Evolutionary conservation across 768 basidiomycete species (phyloP), one percentile per base, ranked within the genome.

Genomic region (Leccinum longicurvipes): DNA sequence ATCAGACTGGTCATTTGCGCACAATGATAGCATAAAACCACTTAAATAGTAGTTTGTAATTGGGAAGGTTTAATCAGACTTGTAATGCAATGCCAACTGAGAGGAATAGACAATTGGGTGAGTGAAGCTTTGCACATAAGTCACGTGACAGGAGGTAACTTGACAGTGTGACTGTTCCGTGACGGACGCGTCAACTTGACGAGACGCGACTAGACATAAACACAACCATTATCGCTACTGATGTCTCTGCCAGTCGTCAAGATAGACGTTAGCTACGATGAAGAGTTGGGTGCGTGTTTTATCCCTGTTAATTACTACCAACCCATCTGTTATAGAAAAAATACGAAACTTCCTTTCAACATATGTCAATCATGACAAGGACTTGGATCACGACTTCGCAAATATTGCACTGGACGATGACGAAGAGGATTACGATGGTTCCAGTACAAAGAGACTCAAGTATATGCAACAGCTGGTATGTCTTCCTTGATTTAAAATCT

Each of bases 381-480:
- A 91, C 63, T 72, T 92, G 50, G 79, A 80, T 44, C 74, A 74
- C 47, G 82, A 82, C 58, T 79, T 93, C 53, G 88, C 85, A 31
- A 82, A 83, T 66, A 85, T 94, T 69, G 82, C 81, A 53, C 79
- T 92, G 42, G 77, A 79, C 44, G 86, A 83, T 46, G 73, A 74
- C 55, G 73, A 76, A 19, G 61, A 76, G 3, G 48, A 74, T 51
- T 66, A 55, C 25, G 64, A 67, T 47, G 60, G 67, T 36, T 56
- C 69, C 4, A 73, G 77, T 57, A 71, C 63, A 44, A 77, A 72
- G 52, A 72, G 77, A 34, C 61, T 83, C 21, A 95, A 94, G 73
- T 97, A 97, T 70, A 87, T 91, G 80, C 74, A 79, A 25, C 89
- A 91, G 64, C 75, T 97, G 65, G 93, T 96, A 73, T 46, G 51